Evolutionary conservation across 345 rosid genomes (phyloP).

Genomic region (Passiflora organensis): DNA sequence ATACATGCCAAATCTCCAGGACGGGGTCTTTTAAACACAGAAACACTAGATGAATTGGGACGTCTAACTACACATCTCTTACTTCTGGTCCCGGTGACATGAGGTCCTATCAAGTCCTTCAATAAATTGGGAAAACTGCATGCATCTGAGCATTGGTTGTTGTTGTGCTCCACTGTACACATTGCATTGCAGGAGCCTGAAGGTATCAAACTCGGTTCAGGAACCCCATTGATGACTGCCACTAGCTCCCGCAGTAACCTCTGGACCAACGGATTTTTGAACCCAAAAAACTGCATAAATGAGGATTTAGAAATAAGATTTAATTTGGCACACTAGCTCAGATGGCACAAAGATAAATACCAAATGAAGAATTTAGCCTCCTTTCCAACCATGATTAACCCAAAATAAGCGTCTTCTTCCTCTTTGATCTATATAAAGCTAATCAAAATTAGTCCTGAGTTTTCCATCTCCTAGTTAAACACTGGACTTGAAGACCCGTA

Average conservation of each 20-base stretch:
- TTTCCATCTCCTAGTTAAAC: too few species aligned
- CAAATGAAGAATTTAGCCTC: too few species aligned
- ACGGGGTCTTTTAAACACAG: constrained; percentile 39
- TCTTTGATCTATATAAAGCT: too few species aligned
- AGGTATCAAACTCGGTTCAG: constrained; percentile 30
- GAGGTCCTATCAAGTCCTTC: constrained; percentile 32
- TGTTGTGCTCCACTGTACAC: constrained; percentile 24
- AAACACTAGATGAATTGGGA: constrained; percentile 18
- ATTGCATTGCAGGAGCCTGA: constrained; percentile 39
- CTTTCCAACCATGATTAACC: too few species aligned
- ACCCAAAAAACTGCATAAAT: constrained; percentile 78
- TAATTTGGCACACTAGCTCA: constrained; percentile 6
- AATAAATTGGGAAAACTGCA: constrained; percentile 33
- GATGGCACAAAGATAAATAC: too few species aligned
- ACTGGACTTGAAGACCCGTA: too few species aligned
- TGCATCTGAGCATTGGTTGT: constrained; percentile 21
- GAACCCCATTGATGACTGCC: constrained; percentile 49
- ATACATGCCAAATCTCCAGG: constrained; percentile 10
- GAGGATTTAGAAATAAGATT: constrained; percentile 11
- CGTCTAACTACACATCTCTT: constrained; percentile 27
- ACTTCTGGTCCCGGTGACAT: constrained; percentile 54
- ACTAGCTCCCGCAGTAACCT: constrained; percentile 80
- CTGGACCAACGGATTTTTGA: constrained; percentile 69
- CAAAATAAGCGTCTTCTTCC: too few species aligned
- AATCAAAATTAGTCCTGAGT: too few species aligned